Conservation (phyloP, 306 rosid species). For the Dalbergia cochinchinensis region DNA sequence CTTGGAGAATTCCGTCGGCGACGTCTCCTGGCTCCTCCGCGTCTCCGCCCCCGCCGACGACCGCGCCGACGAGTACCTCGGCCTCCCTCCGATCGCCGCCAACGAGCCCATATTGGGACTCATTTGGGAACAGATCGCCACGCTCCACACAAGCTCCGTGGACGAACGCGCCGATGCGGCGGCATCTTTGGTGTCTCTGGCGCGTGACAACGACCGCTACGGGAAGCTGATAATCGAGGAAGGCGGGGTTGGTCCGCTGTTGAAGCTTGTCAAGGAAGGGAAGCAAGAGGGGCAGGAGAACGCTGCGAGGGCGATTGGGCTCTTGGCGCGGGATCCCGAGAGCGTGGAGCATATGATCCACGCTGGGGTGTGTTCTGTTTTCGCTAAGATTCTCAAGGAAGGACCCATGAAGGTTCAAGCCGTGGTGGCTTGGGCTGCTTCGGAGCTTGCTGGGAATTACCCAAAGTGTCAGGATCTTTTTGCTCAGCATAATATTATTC, state of each 20-base stretch:
- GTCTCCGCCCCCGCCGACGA: conserved; percentile 85
- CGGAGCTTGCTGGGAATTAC: conserved; percentile 71
- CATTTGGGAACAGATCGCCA: conserved; percentile 90
- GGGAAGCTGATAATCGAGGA: conserved; percentile 85
- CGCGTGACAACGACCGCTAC: conserved; percentile 76
- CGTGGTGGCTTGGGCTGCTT: conserved; percentile 79
- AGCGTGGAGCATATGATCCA: conserved; percentile 77
- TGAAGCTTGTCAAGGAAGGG: conserved; percentile 80
- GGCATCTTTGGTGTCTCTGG: conserved; percentile 80
- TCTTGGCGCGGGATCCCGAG: conserved; percentile 80
- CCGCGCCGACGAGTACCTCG: conserved; percentile 74
- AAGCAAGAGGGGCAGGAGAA: conserved; percentile 79
- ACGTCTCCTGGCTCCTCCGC: conserved; percentile 87
- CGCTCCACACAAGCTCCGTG: conserved; percentile 62
- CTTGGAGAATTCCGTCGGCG: conserved; percentile 86
- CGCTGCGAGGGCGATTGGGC: conserved; percentile 80
- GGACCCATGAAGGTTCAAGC: conserved; percentile 90
- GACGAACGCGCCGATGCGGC: conserved; percentile 89
- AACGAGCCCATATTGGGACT: conserved; percentile 80
- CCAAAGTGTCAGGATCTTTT: conserved; percentile 81
- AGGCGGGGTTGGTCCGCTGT: conserved; percentile 77
- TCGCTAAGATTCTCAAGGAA: conserved; percentile 78
- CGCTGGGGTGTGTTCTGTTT: conserved; percentile 73
- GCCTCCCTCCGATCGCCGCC: conserved; percentile 90
- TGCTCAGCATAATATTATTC: conserved; percentile 74